Percentiles rank a stretch among this genome's conserved stretches.
Evolutionary conservation across 768 basidiomycete species (phyloP).

Genomic region (Chalciporus pseudorubinellus): DNA sequence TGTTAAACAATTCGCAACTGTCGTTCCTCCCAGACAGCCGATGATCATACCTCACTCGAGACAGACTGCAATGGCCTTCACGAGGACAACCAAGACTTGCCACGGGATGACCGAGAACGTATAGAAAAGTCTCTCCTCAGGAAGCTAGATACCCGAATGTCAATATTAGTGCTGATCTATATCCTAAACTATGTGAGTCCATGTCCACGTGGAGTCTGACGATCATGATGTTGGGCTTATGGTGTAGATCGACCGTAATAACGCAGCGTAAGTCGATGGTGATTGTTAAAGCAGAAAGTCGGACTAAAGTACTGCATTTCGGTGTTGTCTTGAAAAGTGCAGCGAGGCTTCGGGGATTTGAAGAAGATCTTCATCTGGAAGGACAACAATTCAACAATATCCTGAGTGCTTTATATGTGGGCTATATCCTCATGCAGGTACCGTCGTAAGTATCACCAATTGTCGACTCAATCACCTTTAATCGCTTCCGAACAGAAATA

Average conservation of each 20-base stretch:
- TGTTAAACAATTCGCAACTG: background rate
- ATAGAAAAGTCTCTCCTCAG: conserved; percentile 43
- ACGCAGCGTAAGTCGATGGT: conserved; percentile 50
- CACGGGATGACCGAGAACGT: conserved; percentile 26
- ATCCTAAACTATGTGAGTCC: conserved; percentile 34
- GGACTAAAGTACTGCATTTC: background rate
- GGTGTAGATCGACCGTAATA: conserved; percentile 65
- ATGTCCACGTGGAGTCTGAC: background rate
- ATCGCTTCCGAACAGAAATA: conserved; percentile 46
- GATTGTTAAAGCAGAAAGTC: background rate
- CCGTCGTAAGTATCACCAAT: conserved; percentile 52
- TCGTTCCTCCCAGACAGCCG: conserved; percentile 1
- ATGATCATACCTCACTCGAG: background rate
- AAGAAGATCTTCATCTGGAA: conserved; percentile 60
- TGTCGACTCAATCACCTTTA: background rate
- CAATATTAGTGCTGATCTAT: conserved; percentile 35
- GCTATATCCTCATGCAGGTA: conserved; percentile 78
- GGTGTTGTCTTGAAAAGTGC: conserved; percentile 43
- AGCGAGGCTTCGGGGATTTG: conserved; percentile 70
- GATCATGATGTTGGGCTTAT: background rate
- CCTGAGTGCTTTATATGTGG: conserved; percentile 65
- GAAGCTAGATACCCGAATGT: conserved; percentile 35
- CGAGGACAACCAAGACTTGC: background rate
- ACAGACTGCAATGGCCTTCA: background rate
- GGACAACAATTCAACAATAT: conserved; percentile 65